Percentiles rank a stretch among this genome's conserved stretches.
Evolutionary conservation across 2,329 filamentous ascomycete species (phyloP).

Genomic region (Karstenula rhodostoma): DNA sequence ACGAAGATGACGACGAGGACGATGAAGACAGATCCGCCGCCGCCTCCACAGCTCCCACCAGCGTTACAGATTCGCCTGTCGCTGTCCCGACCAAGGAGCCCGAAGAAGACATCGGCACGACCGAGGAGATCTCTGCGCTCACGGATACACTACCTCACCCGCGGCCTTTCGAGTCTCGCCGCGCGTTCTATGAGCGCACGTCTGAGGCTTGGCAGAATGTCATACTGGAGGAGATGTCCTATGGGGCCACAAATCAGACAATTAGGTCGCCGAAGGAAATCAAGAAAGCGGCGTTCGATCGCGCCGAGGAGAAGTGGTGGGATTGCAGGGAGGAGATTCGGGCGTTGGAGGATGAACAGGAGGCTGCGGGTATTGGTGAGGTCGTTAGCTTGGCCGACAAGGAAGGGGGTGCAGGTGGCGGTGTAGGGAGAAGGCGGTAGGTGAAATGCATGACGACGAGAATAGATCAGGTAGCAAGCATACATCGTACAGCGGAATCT

Average conservation of each 20-base stretch:
- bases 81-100: slow-evolving; percentile 31
- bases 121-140: slow-evolving; percentile 64
- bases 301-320: slow-evolving; percentile 98
- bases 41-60: slow-evolving; percentile 63
- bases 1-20: slow-evolving; percentile 52
- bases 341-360: slow-evolving; percentile 92
- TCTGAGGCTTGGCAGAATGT: slow-evolving; percentile 90
- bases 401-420: slow-evolving; percentile 56
- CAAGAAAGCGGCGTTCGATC: slow-evolving; percentile 86
- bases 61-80: slow-evolving; percentile 35
- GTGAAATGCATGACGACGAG: neutral
- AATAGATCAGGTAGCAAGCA: no score
- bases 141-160: slow-evolving; percentile 76
- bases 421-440: slow-evolving; percentile 45
- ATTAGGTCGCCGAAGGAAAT: slow-evolving; percentile 85
- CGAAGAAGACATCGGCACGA: slow-evolving; percentile 55
- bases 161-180: slow-evolving; percentile 85
- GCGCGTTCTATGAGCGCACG: slow-evolving; percentile 91
- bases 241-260: slow-evolving; percentile 66
- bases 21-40: slow-evolving; percentile 67
- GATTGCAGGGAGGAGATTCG: slow-evolving; percentile 94
- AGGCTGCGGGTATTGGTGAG: slow-evolving; percentile 92
- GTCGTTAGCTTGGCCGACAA: slow-evolving; percentile 85
- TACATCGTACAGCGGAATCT: no score
- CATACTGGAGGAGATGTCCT: slow-evolving; percentile 77